These are phyloP conservation scores for Tephrocybe sp. DNA, from an alignment of 768 basidiomycete genomes.

Conservation along the genomic window DNA sequence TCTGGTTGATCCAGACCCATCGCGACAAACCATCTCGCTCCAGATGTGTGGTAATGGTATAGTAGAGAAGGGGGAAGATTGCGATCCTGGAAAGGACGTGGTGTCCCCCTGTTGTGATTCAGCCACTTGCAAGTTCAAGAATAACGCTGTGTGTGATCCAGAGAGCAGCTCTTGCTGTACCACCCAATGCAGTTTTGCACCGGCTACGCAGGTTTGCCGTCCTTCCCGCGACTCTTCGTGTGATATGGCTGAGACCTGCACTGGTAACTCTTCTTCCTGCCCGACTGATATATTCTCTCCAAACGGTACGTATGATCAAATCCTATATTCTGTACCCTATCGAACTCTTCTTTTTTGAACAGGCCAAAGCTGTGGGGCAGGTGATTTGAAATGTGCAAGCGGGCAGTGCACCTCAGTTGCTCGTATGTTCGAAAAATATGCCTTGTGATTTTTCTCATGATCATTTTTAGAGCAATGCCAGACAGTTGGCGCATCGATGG, in stretches of 20 bases:
- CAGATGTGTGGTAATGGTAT: slow-evolving; percentile 86
- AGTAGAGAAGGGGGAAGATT: slow-evolving; percentile 81
- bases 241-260: slow-evolving; percentile 73
- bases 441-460: slow-evolving; percentile 2
- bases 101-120: slow-evolving; percentile 73
- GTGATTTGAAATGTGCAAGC: slow-evolving; percentile 69
- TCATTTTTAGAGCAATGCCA: slow-evolving; percentile 87
- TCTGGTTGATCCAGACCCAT: slow-evolving; percentile 56
- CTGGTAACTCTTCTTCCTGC: slow-evolving; percentile 72
- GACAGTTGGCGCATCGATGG: slow-evolving; percentile 69
- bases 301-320: slow-evolving; percentile 56
- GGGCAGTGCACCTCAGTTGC: slow-evolving; percentile 77
- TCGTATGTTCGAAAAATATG: slow-evolving; percentile 32
- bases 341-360: slow-evolving; percentile 13
- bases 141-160: slow-evolving; percentile 78
- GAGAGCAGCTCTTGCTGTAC: slow-evolving; percentile 77
- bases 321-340: neutral
- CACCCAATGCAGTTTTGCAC: slow-evolving; percentile 65
- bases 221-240: slow-evolving; percentile 64
- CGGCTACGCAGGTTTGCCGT: slow-evolving; percentile 67
- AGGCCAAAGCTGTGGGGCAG: slow-evolving; percentile 67
- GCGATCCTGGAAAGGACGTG: slow-evolving; percentile 72
- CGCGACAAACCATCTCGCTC: slow-evolving; percentile 51
- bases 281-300: slow-evolving; percentile 60
- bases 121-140: slow-evolving; percentile 70